Percentiles rank a stretch among this genome's conserved stretches.
Evolutionary conservation across 2,329 filamentous ascomycete genomes (phyloP).

Genomic region (Didymellaceae sp.): DNA sequence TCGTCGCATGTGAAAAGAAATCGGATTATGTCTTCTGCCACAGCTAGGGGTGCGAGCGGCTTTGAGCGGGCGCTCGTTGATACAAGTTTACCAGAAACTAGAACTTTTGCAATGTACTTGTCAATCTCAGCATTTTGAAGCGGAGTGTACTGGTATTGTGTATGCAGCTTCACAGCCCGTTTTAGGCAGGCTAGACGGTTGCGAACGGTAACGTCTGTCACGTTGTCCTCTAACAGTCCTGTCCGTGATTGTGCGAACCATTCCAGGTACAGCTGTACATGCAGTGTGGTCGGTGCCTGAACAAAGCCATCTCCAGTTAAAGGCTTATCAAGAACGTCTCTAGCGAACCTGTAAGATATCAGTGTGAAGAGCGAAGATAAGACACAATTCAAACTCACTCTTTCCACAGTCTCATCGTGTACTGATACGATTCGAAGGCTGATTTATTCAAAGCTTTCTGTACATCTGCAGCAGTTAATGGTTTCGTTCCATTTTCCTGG

Average conservation of each 20-base stretch:
- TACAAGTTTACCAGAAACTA: not conserved
- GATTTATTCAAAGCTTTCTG: not conserved
- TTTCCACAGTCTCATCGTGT: not conserved
- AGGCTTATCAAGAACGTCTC: not conserved
- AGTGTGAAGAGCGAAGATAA: not conserved
- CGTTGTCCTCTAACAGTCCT: slow-evolving; percentile 14
- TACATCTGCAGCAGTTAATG: not conserved
- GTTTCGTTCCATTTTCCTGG: not conserved
- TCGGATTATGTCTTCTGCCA: slow-evolving; percentile 11
- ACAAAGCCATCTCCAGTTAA: not conserved
- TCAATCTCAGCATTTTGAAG: slow-evolving; percentile 7
- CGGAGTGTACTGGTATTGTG: slow-evolving; percentile 8
- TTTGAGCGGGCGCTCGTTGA: slow-evolving; percentile 7
- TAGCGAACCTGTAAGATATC: not conserved
- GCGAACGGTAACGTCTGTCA: slow-evolving; percentile 9
- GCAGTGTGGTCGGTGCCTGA: not conserved
- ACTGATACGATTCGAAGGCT: not conserved
- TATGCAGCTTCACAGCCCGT: slow-evolving; percentile 15
- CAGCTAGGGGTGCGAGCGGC: slow-evolving; percentile 6
- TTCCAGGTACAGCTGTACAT: slow-evolving; percentile 6
- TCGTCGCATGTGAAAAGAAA: slow-evolving; percentile 19
- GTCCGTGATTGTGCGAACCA: slow-evolving; percentile 12
- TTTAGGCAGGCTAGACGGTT: slow-evolving; percentile 17
- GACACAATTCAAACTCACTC: not conserved
- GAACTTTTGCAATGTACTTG: not conserved